Base-by-base conservation (phyloP, 257 asterid species). In the Nicotiana attenuata region DNA sequence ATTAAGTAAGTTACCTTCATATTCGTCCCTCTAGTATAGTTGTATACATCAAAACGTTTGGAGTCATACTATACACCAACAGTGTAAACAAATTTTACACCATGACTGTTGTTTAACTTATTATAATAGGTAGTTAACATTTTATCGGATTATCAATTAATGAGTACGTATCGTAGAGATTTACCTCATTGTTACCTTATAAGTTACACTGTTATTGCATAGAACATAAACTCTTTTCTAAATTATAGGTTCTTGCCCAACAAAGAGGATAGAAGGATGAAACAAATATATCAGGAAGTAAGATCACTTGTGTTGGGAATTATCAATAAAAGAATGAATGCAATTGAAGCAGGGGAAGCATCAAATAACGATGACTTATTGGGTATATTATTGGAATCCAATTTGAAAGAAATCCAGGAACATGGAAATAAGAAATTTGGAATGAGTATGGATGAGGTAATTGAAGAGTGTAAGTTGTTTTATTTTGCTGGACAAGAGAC, bases 401-500 rank as follows among this genome's bases (percentile, higher is more conserved):
- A 83, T 14, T 76, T 38, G 14, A 60, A 22, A 26, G 77, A 77
- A 31, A 81, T 66, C 7, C 22, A 69, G 19, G 75, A 77, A 52
- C 65, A 47, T 3, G 83, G 85, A 7, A 33, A 78, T 19, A 59
- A 77, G 26, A 78, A 81, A 14, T 47, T 16, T 0, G 87, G 87
- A 53, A 81, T 86, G 87, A 86, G 85, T 55, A 52, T 81, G 0
- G 63, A 81, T 11, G 85, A 86, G 10, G 38, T 83, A 5, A 55
- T 86, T 45, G 87, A 83, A 19, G 89, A 83, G 52, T 86, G 89
- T 83, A 81, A 68, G 35, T 3, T 86, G 13, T 86, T 86, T 55
- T 86, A 83, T 50, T 69, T 86, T 41, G 89, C 84, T 9, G 89
- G 89, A 14, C 87, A 86, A 66, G 87, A 86, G 57, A 84, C 87